phyloP scores from a whole-genome alignment of 2,329 filamentous ascomycete species.

The Bertia moriformis region DNA sequence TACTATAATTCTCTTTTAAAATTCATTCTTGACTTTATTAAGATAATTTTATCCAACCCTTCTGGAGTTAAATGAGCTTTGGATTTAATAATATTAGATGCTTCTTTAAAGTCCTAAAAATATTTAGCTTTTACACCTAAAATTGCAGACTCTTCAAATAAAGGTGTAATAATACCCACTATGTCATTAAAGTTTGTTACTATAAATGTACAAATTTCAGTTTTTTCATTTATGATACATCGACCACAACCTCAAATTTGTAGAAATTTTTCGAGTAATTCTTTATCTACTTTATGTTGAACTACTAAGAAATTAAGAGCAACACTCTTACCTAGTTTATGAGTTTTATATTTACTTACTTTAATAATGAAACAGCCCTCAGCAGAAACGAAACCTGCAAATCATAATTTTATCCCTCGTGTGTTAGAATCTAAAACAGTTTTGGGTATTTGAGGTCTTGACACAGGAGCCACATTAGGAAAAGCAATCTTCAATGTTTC shows the following conservation, averaged over 20 bases:
- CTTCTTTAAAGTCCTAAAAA: constrained; percentile 4
- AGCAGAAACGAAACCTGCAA: constrained; percentile 3
- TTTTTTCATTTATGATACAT: constrained; percentile 1
- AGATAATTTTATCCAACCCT: constrained; percentile 6
- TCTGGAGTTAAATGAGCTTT: constrained; percentile 6
- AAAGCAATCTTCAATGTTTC: constrained; percentile 3
- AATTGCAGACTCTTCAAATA: constrained; percentile 5
- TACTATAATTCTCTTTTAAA: constrained; percentile 5
- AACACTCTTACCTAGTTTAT: constrained; percentile 3
- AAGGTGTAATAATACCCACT: constrained; percentile 4
- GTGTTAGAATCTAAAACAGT: constrained; percentile 1
- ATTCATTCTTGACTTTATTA: constrained; percentile 6
- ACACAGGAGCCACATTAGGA: constrained; percentile 1
- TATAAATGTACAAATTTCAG: constrained; percentile 3
- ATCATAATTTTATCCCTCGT: constrained; percentile 2
- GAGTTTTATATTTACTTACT: constrained; percentile 3
- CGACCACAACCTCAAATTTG: constrained; percentile 5
- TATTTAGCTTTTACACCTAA: constrained; percentile 5
- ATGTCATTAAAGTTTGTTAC: constrained; percentile 4
- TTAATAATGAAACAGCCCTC: constrained; percentile 3
- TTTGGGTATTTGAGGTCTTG: background rate
- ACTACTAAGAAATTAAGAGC: constrained; percentile 4
- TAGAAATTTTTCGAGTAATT: constrained; percentile 4
- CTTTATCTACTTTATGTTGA: constrained; percentile 4
- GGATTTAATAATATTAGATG: constrained; percentile 4